Percentiles rank a stretch among this genome's conserved stretches.
These are phyloP conservation scores for Entophlyctis luteolus DNA, from an alignment of 192 early-diverging fungal genomes.

Conservation along the genomic window DNA sequence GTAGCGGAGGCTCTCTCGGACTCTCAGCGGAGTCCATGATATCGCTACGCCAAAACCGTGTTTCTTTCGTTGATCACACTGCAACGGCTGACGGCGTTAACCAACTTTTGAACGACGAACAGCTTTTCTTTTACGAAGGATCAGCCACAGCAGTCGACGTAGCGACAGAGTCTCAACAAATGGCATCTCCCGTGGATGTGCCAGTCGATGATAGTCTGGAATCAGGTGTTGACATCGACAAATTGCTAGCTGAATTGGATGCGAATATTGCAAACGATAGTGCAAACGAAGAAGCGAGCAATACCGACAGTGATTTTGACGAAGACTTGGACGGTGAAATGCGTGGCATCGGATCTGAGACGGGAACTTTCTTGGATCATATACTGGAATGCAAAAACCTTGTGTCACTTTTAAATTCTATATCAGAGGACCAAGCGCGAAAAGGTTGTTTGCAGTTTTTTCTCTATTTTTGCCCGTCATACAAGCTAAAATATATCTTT, in stretches of 20 bases:
- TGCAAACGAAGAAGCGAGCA: slow-evolving; percentile 8
- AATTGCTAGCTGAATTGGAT: slow-evolving; percentile 8
- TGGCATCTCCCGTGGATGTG: not conserved
- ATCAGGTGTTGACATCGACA: slow-evolving; percentile 3
- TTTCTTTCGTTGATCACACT: too few species aligned
- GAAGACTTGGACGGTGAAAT: too few species aligned
- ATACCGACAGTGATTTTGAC: slow-evolving; percentile 13
- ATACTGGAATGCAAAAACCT: slow-evolving; percentile 63
- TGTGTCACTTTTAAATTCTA: slow-evolving; percentile 73
- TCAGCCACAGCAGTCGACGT: too few species aligned
- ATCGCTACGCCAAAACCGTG: too few species aligned
- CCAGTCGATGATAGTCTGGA: not conserved
- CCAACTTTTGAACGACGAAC: too few species aligned
- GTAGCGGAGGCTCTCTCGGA: too few species aligned
- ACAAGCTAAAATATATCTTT: not conserved
- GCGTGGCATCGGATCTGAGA: too few species aligned
- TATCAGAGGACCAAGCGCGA: slow-evolving; percentile 81
- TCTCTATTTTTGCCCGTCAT: not conserved
- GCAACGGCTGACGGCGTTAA: too few species aligned
- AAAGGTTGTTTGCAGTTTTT: slow-evolving; percentile 56
- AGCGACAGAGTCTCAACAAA: too few species aligned
- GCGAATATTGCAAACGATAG: slow-evolving; percentile 4
- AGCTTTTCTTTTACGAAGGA: too few species aligned
- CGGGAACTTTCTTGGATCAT: not conserved
- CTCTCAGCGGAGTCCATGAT: too few species aligned